Evolutionary conservation across 2,329 filamentous ascomycete species (phyloP).

Genomic region (Metarhizium sp.): DNA sequence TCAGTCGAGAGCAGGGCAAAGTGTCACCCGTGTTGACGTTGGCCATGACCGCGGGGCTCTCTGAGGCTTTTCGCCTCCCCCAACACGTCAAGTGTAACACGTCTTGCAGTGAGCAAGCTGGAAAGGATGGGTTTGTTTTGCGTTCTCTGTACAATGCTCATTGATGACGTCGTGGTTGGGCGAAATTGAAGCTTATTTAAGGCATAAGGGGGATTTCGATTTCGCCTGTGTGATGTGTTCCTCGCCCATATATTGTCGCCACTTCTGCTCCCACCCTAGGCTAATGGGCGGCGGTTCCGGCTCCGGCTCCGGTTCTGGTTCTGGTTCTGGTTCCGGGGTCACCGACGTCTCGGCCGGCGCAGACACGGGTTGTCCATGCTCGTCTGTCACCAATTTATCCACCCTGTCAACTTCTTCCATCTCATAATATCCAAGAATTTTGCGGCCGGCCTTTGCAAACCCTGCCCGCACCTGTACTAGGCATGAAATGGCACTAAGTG

Average conservation of each 20-base stretch:
- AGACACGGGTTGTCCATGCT: not conserved
- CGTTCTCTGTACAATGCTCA: too few relatives aligned
- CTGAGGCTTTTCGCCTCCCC: not conserved
- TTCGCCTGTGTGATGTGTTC: too few relatives aligned
- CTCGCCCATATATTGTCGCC: too few relatives aligned
- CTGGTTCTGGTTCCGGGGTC: too few relatives aligned
- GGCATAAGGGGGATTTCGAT: too few relatives aligned
- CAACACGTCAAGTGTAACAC: not conserved
- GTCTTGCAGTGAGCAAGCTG: not conserved
- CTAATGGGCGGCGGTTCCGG: too few relatives aligned
- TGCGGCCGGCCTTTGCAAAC: not conserved
- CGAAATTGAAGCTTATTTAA: too few relatives aligned
- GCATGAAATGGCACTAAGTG: not conserved
- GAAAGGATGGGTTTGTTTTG: not conserved
- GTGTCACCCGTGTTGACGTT: not conserved
- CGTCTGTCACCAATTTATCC: not conserved
- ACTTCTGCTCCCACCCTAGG: too few relatives aligned
- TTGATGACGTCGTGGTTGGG: too few relatives aligned
- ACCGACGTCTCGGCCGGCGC: too few relatives aligned
- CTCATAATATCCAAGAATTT: not conserved
- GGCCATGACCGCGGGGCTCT: not conserved
- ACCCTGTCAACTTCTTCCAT: not conserved
- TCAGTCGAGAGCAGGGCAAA: constrained; percentile 2
- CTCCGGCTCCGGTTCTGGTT: too few relatives aligned
- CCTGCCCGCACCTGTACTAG: not conserved